phyloP scores from a whole-genome alignment of 148 eudicot species.

The Linanthus parryae region DNA sequence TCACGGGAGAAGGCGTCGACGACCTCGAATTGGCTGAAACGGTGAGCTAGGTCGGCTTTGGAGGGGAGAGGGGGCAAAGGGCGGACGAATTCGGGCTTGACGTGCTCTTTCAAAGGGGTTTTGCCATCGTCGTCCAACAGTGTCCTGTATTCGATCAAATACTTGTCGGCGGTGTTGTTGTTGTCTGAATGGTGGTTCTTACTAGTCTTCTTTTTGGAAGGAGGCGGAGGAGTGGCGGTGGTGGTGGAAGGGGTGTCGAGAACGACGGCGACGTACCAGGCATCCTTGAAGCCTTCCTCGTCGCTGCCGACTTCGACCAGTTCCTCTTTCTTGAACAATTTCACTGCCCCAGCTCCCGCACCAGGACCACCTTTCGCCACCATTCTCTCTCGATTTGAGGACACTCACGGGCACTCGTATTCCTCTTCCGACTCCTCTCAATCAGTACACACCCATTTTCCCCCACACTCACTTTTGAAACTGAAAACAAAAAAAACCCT shows the following conservation, averaged over 20 bases:
- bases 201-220: constrained; percentile 25
- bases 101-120: constrained; percentile 37
- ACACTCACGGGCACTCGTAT: no score
- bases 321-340: background rate
- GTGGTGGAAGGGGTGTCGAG: constrained; percentile 4
- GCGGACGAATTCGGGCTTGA: constrained; percentile 27
- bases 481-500: no score
- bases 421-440: no score
- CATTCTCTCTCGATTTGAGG: no score
- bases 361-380: no score
- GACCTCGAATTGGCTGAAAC: constrained; percentile 32
- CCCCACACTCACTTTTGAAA: no score
- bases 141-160: constrained; percentile 44
- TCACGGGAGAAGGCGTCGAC: constrained; percentile 68
- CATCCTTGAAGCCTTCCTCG: constrained; percentile 45
- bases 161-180: constrained; percentile 7
- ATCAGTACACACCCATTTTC: no score
- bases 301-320: constrained; percentile 47
- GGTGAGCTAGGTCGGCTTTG: background rate
- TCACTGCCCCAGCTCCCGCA: no score
- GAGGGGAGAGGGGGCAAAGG: constrained; percentile 41
- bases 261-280: constrained; percentile 42
- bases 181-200: no score
- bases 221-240: background rate
- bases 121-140: constrained; percentile 29